Evolutionary conservation across 176 grass and related monocot species (phyloP), one percentile per base, ranked within the genome.

Genomic region (Aegilops speltoides): DNA sequence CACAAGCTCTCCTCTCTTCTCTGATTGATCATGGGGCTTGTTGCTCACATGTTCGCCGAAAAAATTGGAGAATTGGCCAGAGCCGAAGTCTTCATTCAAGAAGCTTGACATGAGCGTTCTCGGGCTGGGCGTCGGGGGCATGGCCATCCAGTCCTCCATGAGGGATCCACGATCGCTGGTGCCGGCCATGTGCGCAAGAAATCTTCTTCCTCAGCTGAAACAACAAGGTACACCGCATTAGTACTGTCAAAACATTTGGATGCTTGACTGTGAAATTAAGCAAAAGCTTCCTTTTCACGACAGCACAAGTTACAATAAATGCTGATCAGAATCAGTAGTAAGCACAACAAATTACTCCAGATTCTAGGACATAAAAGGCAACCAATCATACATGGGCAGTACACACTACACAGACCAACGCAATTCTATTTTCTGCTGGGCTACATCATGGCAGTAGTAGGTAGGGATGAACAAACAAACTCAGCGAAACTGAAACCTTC

Each of bases 21-120:
- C 87, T 7, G 72, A 79, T 82, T 33, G 75, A 87, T 64, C 85
- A 32, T 80, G 75, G 32, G 32, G 25, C 14, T 68, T 81, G 68
- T 38, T 84, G 68, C 43, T 85, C 36, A 75, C 80, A 85, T 91
- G 81, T 59, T 99, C 85, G 31, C 31, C 16, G 33, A 91, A 90
- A 62, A 92, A 17, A 86, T 85, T 82, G 5, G 84, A 80, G 59
- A 91, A 91, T 38, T 61, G 61, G 81, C 72, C 85, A 33, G 92
- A 79, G 64, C 87, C 78, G 41, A 94, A 97, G 14, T 99, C 92
- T 37, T 97, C 97, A 60, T 93, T 93, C 74, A 97, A 80, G 77
- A 93, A 94, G 83, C 36, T 99, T 29, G 94, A 91, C 68, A 97
- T 59, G 29, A 97, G 74, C 16, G 87, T 90, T 91, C 87, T 93